phyloP scores from a whole-genome alignment of 2,329 filamentous ascomycete species.

The Fusarium nisikadoi region DNA sequence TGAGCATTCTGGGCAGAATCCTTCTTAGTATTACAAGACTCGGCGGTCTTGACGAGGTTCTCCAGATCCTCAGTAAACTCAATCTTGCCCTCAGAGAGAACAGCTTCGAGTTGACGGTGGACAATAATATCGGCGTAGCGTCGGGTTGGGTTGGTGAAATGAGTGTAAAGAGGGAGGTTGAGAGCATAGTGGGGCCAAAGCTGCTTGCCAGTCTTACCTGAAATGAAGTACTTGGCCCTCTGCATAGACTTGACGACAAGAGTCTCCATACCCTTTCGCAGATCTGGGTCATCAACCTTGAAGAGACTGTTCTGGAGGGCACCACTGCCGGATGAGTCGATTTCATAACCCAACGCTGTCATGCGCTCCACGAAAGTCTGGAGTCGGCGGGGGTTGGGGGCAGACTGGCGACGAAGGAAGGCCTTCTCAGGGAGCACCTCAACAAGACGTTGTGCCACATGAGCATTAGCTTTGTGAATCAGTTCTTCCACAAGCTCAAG shows the following conservation, averaged over 20 bases:
- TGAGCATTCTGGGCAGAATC: constrained; percentile 97
- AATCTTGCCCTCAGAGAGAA: constrained; percentile 81
- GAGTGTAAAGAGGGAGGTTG: constrained; percentile 93
- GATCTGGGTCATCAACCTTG: constrained; percentile 86
- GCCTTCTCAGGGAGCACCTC: constrained; percentile 89
- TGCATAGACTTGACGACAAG: constrained; percentile 94
- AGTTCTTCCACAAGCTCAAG: constrained; percentile 96
- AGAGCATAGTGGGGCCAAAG: constrained; percentile 89
- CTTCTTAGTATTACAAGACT: constrained; percentile 98
- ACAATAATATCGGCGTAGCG: constrained; percentile 96
- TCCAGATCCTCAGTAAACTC: constrained; percentile 93
- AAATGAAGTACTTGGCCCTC: constrained; percentile 93
- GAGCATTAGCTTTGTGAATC: constrained; percentile 89
- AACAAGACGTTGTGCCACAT: constrained; percentile 86
- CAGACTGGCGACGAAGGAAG: constrained; percentile 84
- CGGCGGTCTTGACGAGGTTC: constrained; percentile 87
- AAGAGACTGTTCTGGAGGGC: constrained; percentile 94
- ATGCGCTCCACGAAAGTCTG: constrained; percentile 93
- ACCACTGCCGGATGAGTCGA: constrained; percentile 90
- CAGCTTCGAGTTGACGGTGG: constrained; percentile 90
- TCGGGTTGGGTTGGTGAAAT: constrained; percentile 95
- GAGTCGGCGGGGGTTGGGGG: constrained; percentile 88
- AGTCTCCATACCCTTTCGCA: constrained; percentile 98
- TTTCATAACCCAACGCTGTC: constrained; percentile 88
- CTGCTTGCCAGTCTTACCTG: constrained; percentile 80